These are phyloP conservation scores for Euphorbia celastroides DNA, from an alignment of 441 rosid genomes.

Conservation along the genomic window DNA sequence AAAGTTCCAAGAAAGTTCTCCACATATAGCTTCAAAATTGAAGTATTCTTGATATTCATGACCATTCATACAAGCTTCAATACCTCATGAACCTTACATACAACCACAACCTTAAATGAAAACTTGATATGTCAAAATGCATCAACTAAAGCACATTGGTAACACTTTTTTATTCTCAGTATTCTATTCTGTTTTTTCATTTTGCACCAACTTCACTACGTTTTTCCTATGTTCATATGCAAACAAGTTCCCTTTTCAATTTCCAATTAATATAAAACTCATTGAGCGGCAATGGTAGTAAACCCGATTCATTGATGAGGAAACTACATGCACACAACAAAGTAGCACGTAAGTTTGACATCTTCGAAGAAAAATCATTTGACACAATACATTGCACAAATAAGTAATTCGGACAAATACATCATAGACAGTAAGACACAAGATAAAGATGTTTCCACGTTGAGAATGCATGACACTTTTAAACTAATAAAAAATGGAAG, in stretches of 20 bases:
- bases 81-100: not conserved
- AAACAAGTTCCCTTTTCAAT: not conserved
- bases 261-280: not conserved
- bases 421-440: constrained; percentile 2
- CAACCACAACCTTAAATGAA: not conserved
- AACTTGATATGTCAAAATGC: not conserved
- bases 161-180: not conserved
- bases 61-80: not conserved
- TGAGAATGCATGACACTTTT: not conserved
- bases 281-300: not conserved
- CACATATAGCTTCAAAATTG: not conserved
- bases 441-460: not conserved
- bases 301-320: not conserved
- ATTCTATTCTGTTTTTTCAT: not conserved
- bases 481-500: not conserved
- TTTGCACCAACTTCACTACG: not conserved
- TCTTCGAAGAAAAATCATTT: not conserved
- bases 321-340: not conserved
- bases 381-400: not conserved
- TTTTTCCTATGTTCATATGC: not conserved
- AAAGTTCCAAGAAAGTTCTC: not conserved
- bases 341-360: not conserved
- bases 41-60: not conserved
- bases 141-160: not conserved
- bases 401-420: not conserved